Conservation (phyloP, 2,329 filamentous ascomycete species). For the Talaromyces piceae region DNA sequence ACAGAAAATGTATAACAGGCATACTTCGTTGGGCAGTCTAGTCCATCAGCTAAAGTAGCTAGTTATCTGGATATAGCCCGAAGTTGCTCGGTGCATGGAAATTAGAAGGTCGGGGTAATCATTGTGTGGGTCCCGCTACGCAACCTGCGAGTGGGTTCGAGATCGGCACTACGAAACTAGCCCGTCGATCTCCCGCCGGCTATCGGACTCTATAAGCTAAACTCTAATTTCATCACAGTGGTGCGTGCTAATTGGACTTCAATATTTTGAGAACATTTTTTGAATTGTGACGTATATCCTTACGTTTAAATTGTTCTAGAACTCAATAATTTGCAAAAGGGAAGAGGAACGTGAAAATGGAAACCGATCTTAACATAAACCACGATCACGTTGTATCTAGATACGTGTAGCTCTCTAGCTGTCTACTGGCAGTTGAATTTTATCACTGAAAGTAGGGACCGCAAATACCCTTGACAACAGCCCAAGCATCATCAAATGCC, state of each 20-base stretch:
- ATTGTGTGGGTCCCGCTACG: neutral
- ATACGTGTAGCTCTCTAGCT: neutral
- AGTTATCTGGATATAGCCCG: too few relatives aligned
- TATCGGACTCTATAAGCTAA: too few relatives aligned
- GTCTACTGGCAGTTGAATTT: neutral
- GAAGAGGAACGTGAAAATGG: too few relatives aligned
- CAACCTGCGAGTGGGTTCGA: neutral
- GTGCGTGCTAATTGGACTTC: too few relatives aligned
- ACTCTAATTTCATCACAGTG: neutral
- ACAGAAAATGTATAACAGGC: neutral
- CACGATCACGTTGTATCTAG: neutral
- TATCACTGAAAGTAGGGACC: conserved; percentile 28
- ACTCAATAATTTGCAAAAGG: too few relatives aligned
- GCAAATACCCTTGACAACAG: conserved; percentile 16
- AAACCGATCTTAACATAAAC: too few relatives aligned
- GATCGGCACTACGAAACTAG: neutral
- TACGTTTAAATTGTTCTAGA: too few relatives aligned
- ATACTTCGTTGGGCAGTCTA: neutral
- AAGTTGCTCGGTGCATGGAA: too few relatives aligned
- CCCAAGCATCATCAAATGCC: conserved; percentile 24
- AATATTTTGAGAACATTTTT: too few relatives aligned
- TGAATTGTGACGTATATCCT: too few relatives aligned
- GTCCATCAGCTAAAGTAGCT: too few relatives aligned
- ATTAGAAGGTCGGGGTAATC: neutral
- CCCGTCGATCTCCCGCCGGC: neutral